Evolutionary conservation across 257 asterid species (phyloP), one percentile per base, ranked within the genome.

Genomic region (Haberlea rhodopensis): DNA sequence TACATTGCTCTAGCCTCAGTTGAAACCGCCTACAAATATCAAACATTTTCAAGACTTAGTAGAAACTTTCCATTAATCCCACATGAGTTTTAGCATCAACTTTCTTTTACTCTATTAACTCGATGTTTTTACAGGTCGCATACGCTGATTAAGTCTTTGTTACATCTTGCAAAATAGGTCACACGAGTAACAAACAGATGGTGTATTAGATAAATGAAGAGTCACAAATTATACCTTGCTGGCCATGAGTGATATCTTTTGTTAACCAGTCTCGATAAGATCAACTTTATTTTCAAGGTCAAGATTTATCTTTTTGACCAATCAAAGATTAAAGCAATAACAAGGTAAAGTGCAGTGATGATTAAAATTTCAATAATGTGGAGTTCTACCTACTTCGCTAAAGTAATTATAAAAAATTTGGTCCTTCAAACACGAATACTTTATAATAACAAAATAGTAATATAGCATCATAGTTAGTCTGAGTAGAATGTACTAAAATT

Each of bases 1-100:
- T 90, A 64, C 99, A 90, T 90, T 72, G 99, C 97, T 67, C 97
- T 84, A 23, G 95, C 99, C 71, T 94, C 99, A 0, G 96, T 94
- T 0, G 99, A 94, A 21, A 94, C 96, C 71, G 82, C 97, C 99
- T 94, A 73, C 57, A 66, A 25, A 67, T 19, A 58, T 53, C 21
- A n/a, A 22, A 52, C 2, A 45, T 21, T 71, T 32, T 31, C 37
- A 34, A 57, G 34, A 7, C 29, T 4, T 32, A 5, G 28, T 61
- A 52, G 48, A 1, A 34, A 40, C 18, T 40, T 40, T 13, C 18
- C 48, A 40, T 11, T 13, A 40, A 40, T 40, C 48, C 48, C n/a
- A 13, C 48, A 40, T 40, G 1, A 40, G 3, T 40, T 40, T n/a
- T 40, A 6, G 18, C 13, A 40, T 40, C 18, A 40, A 0, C n/a